Evolutionary conservation across 805 yeast species (phyloP), one percentile per base, ranked within the genome.

Genomic region (Ogataea methylovora): DNA sequence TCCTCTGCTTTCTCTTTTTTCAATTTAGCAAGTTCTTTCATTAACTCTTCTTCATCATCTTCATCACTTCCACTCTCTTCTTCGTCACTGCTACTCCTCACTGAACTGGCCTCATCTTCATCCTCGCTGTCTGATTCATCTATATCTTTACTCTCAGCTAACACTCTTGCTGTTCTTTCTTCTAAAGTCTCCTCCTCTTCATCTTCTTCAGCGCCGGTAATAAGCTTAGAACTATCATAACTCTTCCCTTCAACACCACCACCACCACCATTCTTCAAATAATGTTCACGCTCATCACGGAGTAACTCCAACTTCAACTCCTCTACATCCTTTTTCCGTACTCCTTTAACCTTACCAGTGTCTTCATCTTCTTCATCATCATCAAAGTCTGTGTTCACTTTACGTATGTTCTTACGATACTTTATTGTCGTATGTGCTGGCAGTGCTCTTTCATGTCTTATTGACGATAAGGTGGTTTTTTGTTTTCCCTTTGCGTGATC

Each of bases 401-500:
- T 37, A 24, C 23, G 34, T 13, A 19, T 45, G 29, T 31, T 51
- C 49, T 37, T 55, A 30, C 81, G 51, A 36, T 49, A 67, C 45
- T 79, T 78, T 34, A 79, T 48, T 51, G 63, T 63, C 23, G 61
- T 63, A 37, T 79, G 80, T 1, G 74, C 75, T 0, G 82, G 77
- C 9, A 71, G 56, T 29, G 67, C 57, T 31, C 80, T 59, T 9
- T 76, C 62, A 45, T 77, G 83, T 18, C 61, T 58, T 8, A 71
- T 74, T 3, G 68, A 45, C 0, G 79, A 72, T 52, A 38, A 54
- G 45, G 36, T 41, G 7, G 60, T 60, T 32, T 65, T 60, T 1
- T 60, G 59, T 33, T 71, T 74, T 34, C 79, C 78, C 45, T 74
- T 66, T 14, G 82, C 81, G 31, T 71, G 71, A 42, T 78, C 84